These are phyloP conservation scores for Rhodotorula sp. DNA, from an alignment of 1,284 basidiomycete species.

Conservation along the genomic window DNA sequence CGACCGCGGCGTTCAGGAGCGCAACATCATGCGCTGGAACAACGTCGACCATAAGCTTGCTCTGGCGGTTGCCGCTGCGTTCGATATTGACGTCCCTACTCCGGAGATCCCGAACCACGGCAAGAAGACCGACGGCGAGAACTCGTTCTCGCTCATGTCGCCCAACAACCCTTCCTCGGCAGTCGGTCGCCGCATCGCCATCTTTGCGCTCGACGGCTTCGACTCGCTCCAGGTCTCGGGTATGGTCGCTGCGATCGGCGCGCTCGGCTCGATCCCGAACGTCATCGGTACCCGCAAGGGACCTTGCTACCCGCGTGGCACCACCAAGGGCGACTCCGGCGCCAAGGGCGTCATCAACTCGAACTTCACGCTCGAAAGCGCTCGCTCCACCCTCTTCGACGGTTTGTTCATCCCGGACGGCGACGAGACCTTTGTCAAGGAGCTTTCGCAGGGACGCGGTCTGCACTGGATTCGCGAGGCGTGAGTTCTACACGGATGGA, in stretches of 20 bases:
- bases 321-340: conserved; percentile 41
- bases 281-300: conserved; percentile 68
- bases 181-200: conserved; percentile 65
- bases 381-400: conserved; percentile 71
- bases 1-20: conserved; percentile 66
- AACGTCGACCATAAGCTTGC: conserved; percentile 69
- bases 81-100: conserved; percentile 62
- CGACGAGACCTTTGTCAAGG: conserved; percentile 40
- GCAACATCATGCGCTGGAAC: conserved; percentile 64
- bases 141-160: conserved; percentile 41
- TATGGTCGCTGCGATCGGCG: conserved; percentile 58
- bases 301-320: conserved; percentile 48
- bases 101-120: conserved; percentile 59
- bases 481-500: not conserved
- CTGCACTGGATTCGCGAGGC: conserved; percentile 41
- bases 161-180: conserved; percentile 46
- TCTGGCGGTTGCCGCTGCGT: conserved; percentile 57
- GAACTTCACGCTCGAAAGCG: conserved; percentile 67
- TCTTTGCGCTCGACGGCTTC: conserved; percentile 72
- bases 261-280: conserved; percentile 60
- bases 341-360: conserved; percentile 53
- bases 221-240: conserved; percentile 60
- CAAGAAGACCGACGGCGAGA: conserved; percentile 55
- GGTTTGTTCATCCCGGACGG: conserved; percentile 60
- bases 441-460: conserved; percentile 39